A percentile compares a stretch with the other conserved stretches of the same genome.
Conservation (phyloP, 1,284 basidiomycete genomes). For the Trametes versicolor region DNA sequence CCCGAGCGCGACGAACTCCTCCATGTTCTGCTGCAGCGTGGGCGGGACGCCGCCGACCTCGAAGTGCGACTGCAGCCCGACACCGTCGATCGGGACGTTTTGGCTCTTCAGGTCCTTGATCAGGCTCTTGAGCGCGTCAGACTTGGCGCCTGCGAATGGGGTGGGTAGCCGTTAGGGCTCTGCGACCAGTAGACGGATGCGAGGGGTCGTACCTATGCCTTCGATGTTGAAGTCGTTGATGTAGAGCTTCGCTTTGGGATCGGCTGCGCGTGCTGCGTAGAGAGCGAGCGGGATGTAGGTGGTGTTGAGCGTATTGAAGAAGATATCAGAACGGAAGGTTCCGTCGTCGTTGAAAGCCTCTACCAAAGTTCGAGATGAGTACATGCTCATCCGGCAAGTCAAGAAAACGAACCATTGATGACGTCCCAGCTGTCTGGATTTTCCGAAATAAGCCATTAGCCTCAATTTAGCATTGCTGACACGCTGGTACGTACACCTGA, state of each 20-base stretch:
- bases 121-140: conserved; percentile 60
- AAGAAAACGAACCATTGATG: conserved; percentile 45
- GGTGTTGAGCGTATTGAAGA: conserved; percentile 55
- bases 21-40: conserved; percentile 54
- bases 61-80: conserved; percentile 65
- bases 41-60: conserved; percentile 60
- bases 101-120: conserved; percentile 55
- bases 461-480: no score
- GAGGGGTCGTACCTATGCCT: conserved; percentile 29
- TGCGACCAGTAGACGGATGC: not conserved
- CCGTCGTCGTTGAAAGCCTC: conserved; percentile 70
- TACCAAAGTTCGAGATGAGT: conserved; percentile 14
- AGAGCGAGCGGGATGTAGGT: conserved; percentile 56
- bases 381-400: not conserved
- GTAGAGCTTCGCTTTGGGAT: conserved; percentile 51
- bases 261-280: conserved; percentile 54
- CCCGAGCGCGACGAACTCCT: conserved; percentile 60
- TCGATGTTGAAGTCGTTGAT: conserved; percentile 66
- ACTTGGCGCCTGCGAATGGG: conserved; percentile 53
- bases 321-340: conserved; percentile 56
- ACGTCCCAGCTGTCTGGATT: conserved; percentile 49
- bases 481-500: conserved; percentile 12
- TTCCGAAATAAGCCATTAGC: not conserved
- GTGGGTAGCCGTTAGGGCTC: not conserved
- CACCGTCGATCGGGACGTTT: conserved; percentile 64